phyloP scores from a whole-genome alignment of 148 eudicot genomes.

The Camellia lanceoleosa region DNA sequence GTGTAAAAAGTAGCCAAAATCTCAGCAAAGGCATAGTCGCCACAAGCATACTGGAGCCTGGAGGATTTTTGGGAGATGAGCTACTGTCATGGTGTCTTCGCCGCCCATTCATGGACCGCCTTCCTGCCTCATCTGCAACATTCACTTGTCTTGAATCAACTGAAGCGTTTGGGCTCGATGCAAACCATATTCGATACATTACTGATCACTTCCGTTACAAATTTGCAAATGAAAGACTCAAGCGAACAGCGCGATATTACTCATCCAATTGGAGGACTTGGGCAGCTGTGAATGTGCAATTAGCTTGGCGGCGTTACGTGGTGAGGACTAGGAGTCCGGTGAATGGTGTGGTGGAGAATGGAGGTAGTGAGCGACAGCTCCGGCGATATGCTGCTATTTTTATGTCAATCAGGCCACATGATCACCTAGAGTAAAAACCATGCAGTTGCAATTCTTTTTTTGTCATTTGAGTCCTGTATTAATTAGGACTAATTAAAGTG shows the following conservation, averaged over 20 bases:
- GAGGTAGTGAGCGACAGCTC: constrained; percentile 43
- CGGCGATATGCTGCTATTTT: constrained; percentile 80
- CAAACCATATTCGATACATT: constrained; percentile 67
- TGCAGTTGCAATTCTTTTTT: neutral
- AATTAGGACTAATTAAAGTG: too few relatives aligned
- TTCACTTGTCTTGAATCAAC: constrained; percentile 67
- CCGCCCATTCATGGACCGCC: constrained; percentile 72
- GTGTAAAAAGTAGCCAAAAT: constrained; percentile 66
- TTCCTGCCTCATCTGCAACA: constrained; percentile 88
- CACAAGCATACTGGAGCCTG: constrained; percentile 65
- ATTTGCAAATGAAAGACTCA: constrained; percentile 79
- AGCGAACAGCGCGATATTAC: constrained; percentile 69
- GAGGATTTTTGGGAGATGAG: constrained; percentile 84
- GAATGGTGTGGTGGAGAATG: constrained; percentile 28
- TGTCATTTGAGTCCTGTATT: too few relatives aligned
- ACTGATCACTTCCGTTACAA: constrained; percentile 93
- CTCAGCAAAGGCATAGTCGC: constrained; percentile 77
- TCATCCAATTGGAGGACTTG: constrained; percentile 95
- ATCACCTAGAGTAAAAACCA: constrained; percentile 66
- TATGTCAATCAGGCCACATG: constrained; percentile 89
- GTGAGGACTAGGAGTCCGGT: constrained; percentile 49
- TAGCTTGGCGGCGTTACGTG: constrained; percentile 72
- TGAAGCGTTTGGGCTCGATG: constrained; percentile 78
- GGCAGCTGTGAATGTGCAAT: constrained; percentile 92
- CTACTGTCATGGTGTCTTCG: constrained; percentile 89